Evolutionary conservation across 805 yeast genomes (phyloP).

Genomic region (Ogataea henricii): DNA sequence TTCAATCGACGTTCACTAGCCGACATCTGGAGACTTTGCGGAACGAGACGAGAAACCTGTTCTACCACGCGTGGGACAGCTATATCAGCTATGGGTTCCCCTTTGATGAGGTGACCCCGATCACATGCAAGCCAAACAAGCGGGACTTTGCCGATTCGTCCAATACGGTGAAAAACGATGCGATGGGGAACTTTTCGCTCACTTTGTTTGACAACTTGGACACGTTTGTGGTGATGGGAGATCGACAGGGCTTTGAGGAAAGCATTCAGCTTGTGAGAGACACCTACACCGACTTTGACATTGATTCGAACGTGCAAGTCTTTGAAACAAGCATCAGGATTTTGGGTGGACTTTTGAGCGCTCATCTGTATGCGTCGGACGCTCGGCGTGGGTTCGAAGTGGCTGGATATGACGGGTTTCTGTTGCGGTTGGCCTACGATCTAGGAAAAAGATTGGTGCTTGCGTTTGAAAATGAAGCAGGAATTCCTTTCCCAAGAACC

Average conservation of each 20-base stretch:
- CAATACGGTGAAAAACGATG: conserved; percentile 73
- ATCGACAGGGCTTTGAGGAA: conserved; percentile 53
- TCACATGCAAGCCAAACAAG: conserved; percentile 67
- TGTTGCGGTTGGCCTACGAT: conserved; percentile 72
- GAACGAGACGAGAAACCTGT: conserved; percentile 55
- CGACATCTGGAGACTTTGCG: conserved; percentile 29
- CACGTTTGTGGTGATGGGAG: conserved; percentile 72
- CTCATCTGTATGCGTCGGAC: conserved; percentile 70
- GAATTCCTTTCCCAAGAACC: conserved; percentile 79
- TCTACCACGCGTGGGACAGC: conserved; percentile 72
- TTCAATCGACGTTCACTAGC: conserved; percentile 29
- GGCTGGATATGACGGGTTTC: conserved; percentile 63
- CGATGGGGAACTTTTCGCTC: conserved; percentile 77
- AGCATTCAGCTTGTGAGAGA: conserved; percentile 43
- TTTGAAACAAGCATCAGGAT: conserved; percentile 84
- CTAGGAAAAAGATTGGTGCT: conserved; percentile 70
- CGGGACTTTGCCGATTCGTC: conserved; percentile 56
- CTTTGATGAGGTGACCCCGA: conserved; percentile 76
- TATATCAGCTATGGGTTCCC: conserved; percentile 77
- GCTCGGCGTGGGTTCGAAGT: conserved; percentile 44
- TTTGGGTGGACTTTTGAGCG: conserved; percentile 77
- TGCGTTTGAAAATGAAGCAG: conserved; percentile 64
- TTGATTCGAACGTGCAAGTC: conserved; percentile 77
- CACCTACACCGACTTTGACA: conserved; percentile 48
- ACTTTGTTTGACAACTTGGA: conserved; percentile 82